Conservation (phyloP, 192 early-diverging fungal genomes). For the Dissophora globulifera region DNA sequence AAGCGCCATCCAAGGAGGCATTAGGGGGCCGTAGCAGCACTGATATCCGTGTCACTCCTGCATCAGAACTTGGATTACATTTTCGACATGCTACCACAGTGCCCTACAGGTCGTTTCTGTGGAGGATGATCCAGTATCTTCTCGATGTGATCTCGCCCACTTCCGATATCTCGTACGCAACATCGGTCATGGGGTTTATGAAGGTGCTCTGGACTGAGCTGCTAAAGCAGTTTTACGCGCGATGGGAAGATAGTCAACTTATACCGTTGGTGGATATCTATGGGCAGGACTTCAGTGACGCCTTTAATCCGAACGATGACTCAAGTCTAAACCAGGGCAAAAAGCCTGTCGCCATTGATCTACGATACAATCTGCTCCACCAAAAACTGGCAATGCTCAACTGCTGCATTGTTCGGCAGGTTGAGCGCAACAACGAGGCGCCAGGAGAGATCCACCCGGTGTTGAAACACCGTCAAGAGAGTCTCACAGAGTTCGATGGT, state of each 20-base stretch:
- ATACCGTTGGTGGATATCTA: conserved; percentile 63
- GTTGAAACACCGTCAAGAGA: conserved; percentile 10
- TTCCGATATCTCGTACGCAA: conserved; percentile 53
- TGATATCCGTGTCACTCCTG: conserved; percentile 35
- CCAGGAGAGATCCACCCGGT: conserved; percentile 24
- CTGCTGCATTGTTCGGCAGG: conserved; percentile 72
- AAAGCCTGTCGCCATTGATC: conserved; percentile 64
- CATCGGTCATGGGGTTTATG: conserved; percentile 72
- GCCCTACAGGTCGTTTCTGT: conserved; percentile 64
- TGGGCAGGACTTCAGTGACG: conserved; percentile 11
- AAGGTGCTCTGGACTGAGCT: conserved; percentile 76
- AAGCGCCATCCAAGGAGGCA: background rate
- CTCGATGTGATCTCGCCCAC: conserved; percentile 57
- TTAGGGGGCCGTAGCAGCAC: background rate
- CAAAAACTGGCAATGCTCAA: conserved; percentile 88
- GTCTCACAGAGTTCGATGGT: background rate
- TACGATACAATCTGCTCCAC: conserved; percentile 72
- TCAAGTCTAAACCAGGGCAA: background rate
- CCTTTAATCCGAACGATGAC: background rate
- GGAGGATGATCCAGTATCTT: conserved; percentile 61
- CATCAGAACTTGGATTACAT: conserved; percentile 54
- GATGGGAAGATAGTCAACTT: conserved; percentile 68
- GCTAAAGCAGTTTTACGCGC: conserved; percentile 66
- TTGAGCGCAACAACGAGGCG: conserved; percentile 22
- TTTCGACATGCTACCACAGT: conserved; percentile 56